Evolutionary conservation across 345 rosid genomes (phyloP).

Genomic region (Eucalyptus sp.): DNA sequence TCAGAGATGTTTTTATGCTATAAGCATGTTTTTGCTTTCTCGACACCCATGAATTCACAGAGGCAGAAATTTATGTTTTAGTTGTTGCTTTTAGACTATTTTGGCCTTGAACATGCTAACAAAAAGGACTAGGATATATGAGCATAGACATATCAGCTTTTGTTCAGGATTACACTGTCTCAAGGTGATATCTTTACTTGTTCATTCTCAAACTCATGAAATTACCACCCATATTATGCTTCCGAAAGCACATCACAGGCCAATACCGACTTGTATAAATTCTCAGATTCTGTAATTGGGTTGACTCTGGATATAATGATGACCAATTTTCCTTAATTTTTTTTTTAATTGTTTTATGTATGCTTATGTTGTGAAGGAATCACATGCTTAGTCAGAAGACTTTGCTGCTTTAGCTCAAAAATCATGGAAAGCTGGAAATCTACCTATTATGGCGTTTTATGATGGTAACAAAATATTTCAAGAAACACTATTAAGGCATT

Average conservation of each 20-base stretch:
- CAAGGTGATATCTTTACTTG: background rate
- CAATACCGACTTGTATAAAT: background rate
- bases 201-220: background rate
- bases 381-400: background rate
- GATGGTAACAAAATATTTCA: background rate
- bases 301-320: background rate
- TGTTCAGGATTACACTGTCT: background rate
- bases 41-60: background rate
- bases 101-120: background rate
- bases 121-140: background rate
- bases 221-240: background rate
- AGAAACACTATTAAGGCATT: background rate
- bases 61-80: background rate
- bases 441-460: background rate
- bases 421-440: background rate
- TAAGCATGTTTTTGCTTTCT: background rate
- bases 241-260: background rate
- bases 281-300: background rate
- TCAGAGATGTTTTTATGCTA: background rate
- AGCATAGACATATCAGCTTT: background rate
- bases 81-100: background rate
- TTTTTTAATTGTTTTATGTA: background rate
- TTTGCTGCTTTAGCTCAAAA: background rate
- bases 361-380: background rate
- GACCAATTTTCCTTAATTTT: background rate